A percentile compares a stretch with the other conserved stretches of the same genome.
phyloP scores from a whole-genome alignment of 805 yeast genomes.

The Starmerella scarabaei region DNA sequence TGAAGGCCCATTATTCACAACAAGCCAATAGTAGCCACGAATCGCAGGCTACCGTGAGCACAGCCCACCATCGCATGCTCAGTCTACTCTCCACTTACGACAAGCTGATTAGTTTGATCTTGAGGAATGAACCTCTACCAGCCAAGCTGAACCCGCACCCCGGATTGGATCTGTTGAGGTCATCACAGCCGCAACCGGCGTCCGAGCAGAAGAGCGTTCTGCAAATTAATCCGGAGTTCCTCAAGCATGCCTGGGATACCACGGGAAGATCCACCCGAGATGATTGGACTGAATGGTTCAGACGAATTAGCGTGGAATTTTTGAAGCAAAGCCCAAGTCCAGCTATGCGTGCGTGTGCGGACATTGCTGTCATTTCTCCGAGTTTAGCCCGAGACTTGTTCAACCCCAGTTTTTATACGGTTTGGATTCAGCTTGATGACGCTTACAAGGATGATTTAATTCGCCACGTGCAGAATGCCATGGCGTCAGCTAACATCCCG shows the following conservation, averaged over 20 bases:
- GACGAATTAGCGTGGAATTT: conserved; percentile 70
- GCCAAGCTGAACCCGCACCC: conserved; percentile 45
- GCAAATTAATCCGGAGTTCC: conserved; percentile 49
- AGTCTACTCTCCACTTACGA: conserved; percentile 51
- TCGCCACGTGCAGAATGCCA: conserved; percentile 70
- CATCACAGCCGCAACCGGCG: conserved; percentile 28
- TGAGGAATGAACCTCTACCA: conserved; percentile 80
- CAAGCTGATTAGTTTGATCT: conserved; percentile 59
- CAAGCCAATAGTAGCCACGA: conserved; percentile 5
- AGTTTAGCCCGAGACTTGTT: conserved; percentile 78
- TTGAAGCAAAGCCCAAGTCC: conserved; percentile 89
- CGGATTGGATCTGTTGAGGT: conserved; percentile 33
- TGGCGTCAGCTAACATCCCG: conserved; percentile 81
- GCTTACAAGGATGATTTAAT: conserved; percentile 83
- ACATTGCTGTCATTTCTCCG: conserved; percentile 71
- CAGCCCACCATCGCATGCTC: conserved; percentile 50
- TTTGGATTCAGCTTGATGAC: conserved; percentile 86
- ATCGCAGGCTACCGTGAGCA: conserved; percentile 53
- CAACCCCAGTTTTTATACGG: conserved; percentile 87
- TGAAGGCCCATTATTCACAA: conserved; percentile 9
- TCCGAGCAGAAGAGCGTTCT: conserved; percentile 62
- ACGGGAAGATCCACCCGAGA: conserved; percentile 78
- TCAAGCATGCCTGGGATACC: conserved; percentile 85
- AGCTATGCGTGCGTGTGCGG: conserved; percentile 84
- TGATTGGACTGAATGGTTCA: conserved; percentile 98